These are phyloP conservation scores for Rhizomucor miehei DNA, from an alignment of 371 early-diverging fungal species.

Conservation along the genomic window DNA sequence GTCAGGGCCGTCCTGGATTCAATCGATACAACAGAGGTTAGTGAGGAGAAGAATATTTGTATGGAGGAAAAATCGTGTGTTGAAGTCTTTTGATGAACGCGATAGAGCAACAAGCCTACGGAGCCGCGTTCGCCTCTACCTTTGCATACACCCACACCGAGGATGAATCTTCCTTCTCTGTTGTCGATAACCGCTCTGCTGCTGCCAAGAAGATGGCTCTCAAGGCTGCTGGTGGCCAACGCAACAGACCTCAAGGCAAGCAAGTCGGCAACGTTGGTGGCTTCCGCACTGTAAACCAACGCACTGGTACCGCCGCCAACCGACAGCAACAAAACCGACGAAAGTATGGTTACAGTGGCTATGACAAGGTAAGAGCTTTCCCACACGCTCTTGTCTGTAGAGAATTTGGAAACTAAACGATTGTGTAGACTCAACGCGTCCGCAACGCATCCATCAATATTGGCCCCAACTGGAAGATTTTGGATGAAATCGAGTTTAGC, in stretches of 20 bases:
- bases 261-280: constrained; percentile 18
- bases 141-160: constrained; percentile 91
- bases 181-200: constrained; percentile 86
- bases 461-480: constrained; percentile 87
- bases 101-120: constrained; percentile 81
- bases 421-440: constrained; percentile 57
- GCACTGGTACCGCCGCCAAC: constrained; percentile 40
- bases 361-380: constrained; percentile 29
- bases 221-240: constrained; percentile 46
- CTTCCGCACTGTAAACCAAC: constrained; percentile 42
- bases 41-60: neutral
- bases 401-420: neutral
- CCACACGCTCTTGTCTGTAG: too few relatives aligned
- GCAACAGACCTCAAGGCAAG: constrained; percentile 34
- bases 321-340: constrained; percentile 43
- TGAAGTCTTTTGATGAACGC: neutral
- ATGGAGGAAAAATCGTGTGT: neutral
- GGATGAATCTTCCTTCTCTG: constrained; percentile 94
- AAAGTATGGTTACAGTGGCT: constrained; percentile 51
- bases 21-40: constrained; percentile 65
- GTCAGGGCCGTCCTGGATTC: constrained; percentile 57
- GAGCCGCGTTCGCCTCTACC: constrained; percentile 80
- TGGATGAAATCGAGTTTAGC: constrained; percentile 93
- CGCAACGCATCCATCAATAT: constrained; percentile 89
- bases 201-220: constrained; percentile 68